These are phyloP conservation scores for Gossypium laxum DNA, from an alignment of 441 rosid genomes.

Conservation along the genomic window DNA sequence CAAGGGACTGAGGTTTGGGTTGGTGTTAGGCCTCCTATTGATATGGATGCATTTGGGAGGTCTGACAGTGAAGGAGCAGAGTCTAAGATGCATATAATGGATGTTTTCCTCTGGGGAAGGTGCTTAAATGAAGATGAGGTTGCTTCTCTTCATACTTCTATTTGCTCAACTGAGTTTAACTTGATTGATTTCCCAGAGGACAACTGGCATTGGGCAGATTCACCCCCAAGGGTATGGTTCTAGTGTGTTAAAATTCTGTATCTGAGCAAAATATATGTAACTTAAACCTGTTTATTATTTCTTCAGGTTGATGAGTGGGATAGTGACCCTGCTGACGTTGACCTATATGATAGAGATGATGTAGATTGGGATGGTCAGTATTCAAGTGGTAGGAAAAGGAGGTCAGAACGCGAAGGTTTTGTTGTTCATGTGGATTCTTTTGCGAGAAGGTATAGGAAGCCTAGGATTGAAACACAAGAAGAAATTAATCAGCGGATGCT, in stretches of 20 bases:
- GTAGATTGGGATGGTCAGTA: slow-evolving; percentile 99
- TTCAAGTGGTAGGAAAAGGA: slow-evolving; percentile 96
- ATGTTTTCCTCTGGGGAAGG: slow-evolving; percentile 97
- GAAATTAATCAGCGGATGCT: slow-evolving; percentile 96
- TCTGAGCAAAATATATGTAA: slow-evolving; percentile 1
- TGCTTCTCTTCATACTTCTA: slow-evolving; percentile 65
- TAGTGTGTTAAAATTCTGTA: slow-evolving; percentile 12
- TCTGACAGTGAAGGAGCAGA: slow-evolving; percentile 99
- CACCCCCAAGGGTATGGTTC: slow-evolving; percentile 80
- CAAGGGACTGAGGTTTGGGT: slow-evolving; percentile 89
- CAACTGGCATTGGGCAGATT: slow-evolving; percentile 98
- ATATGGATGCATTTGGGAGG: slow-evolving; percentile 92
- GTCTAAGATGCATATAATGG: slow-evolving; percentile 99
- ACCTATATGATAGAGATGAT: slow-evolving; percentile 94
- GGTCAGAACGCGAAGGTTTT: slow-evolving; percentile 73
- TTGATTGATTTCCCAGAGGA: slow-evolving; percentile 82
- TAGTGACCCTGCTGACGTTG: slow-evolving; percentile 97
- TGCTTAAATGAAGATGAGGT: slow-evolving; percentile 94
- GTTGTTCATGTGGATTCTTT: slow-evolving; percentile 76
- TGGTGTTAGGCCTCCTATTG: slow-evolving; percentile 90
- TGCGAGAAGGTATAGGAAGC: slow-evolving; percentile 84
- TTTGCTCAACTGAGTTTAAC: slow-evolving; percentile 64
- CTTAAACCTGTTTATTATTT: slow-evolving; percentile 22
- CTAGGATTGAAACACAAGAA: slow-evolving; percentile 89
- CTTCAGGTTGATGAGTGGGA: slow-evolving; percentile 96